Evolutionary conservation across 2,329 filamentous ascomycete species (phyloP), one percentile per base, ranked within the genome.

Genomic region (Curvularia sp.): DNA sequence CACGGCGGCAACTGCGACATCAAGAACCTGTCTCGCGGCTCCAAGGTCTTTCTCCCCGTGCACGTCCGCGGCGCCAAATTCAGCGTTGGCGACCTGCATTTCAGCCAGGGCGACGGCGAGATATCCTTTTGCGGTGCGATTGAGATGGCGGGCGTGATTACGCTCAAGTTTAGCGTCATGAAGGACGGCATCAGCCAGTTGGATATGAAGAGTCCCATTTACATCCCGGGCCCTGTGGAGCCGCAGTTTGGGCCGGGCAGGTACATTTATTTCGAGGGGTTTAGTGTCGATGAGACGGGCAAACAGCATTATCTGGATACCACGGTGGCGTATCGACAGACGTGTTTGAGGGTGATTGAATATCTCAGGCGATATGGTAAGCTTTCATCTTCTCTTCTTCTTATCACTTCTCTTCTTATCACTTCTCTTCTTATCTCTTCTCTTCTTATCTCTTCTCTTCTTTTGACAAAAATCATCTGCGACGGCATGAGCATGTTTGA

Each of bases 1-100:
- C 90, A 96, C 67, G 93, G 93, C 13, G 93, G 93, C 0, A 96
- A 96, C 70, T 95, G 92, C 73, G 92, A 97, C 66, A 95, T 96
- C 77, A 96, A 96, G 80, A 95, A 95, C 69, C 81, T 96, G 28
- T 89, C 86, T 1, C 82, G 91, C 6, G 92, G 91, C 1, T 89
- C 84, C 57, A 94, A 93, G 72, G 90, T 96, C 0, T 97, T 93
- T 74, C 83, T 97, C 0, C 93, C 93, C 0, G 89, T 97, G 0
- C 93, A 96, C 69, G 91, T 97, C 4, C 79, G 84, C 0, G 93
- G 93, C 0, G 93, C 93, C 43, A 96, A 96, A 73, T 97, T 97
- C 78, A 90, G 86, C 42, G 93, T 97, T 0, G 93, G 93, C 12
- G 93, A 97, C 73, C 79, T 96, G 34, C 92, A 96, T 77, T 96